phyloP scores from a whole-genome alignment of 2,329 filamentous ascomycete species.

The Pseudophaeomoniella oleicola region DNA sequence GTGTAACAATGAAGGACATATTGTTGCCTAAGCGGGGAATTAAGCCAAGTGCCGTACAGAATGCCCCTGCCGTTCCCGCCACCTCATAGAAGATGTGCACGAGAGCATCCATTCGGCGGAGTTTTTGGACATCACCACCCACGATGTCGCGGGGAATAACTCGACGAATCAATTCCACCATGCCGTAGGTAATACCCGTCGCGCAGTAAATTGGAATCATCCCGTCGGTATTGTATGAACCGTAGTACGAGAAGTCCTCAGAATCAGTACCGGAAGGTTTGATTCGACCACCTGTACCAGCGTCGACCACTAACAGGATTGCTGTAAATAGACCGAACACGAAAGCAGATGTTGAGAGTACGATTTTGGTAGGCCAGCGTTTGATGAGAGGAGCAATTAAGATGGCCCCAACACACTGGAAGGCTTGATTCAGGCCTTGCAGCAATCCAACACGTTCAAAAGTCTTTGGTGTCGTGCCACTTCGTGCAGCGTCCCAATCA shows the following conservation, averaged over 20 bases:
- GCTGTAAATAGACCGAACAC: constrained; percentile 33
- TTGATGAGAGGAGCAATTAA: constrained; percentile 36
- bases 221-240: constrained; percentile 32
- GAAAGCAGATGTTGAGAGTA: constrained; percentile 28
- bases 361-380: constrained; percentile 31
- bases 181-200: constrained; percentile 23
- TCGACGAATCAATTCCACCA: constrained; percentile 37
- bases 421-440: constrained; percentile 35
- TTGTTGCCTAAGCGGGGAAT: constrained; percentile 37
- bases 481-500: constrained; percentile 25
- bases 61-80: constrained; percentile 32
- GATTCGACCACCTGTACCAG: constrained; percentile 32
- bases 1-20: constrained; percentile 36
- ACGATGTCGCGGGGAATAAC: constrained; percentile 38
- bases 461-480: constrained; percentile 20
- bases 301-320: constrained; percentile 33
- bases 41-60: constrained; percentile 34
- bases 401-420: constrained; percentile 35
- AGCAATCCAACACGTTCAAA: constrained; percentile 33
- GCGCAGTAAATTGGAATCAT: constrained; percentile 35
- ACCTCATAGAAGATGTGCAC: constrained; percentile 35
- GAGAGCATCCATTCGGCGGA: constrained; percentile 32
- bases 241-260: constrained; percentile 30
- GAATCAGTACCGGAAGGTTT: constrained; percentile 15
- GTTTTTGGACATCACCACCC: constrained; percentile 34